Evolutionary conservation across 768 basidiomycete genomes (phyloP), one percentile per base, ranked within the genome.

Genomic region (Rhodotorula toruloides): DNA sequence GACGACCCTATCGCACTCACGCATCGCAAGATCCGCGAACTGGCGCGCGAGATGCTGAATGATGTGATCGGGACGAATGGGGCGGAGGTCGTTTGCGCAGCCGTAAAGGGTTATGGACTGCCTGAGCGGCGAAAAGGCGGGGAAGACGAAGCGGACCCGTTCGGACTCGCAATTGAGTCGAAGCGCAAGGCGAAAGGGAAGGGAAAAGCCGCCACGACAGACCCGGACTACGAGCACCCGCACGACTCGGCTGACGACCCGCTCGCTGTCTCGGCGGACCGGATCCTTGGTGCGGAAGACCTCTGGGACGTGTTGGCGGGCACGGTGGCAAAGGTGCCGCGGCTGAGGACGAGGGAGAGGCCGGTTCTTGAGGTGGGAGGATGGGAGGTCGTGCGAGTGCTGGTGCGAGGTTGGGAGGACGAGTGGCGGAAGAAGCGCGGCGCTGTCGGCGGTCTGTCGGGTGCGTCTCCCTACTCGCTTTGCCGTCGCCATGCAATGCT

Each of bases 221-320:
- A 49, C 48, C n/a, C 27, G 1, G 40, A 32, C 29, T n/a, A 27
- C 22, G 66, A 62, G 10, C 55, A 58, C 12, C 55, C 61, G 14
- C 34, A 42, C 13, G 67, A 61, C 16, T 34, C 27, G 11, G n/a
- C n/a, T n/a, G 67, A 68, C 36, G 67, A 68, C 32, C 29, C 48
- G 14, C 47, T 68, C 16, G 42, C 37, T 14, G 14, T 19, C 0
- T 27, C 57, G 0, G 53, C 58, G 54, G 64, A 68, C 31, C 50
- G 62, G 9, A 52, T 68, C 27, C 54, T 49, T 0, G 10, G 34
- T 8, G 47, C 36, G 16, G 54, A 63, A 29, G 58, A 68, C 34
- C 19, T 68, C 36, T 68, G 67, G 67, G 67, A 68, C 37, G 36
- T 68, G 32, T 42, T 68, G 1, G 67, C 54, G 3, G 67, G 67